Percentiles rank a stretch among this genome's conserved stretches.
These are phyloP conservation scores for Calonectria pseudoreteaudii DNA, from an alignment of 2,329 filamentous ascomycete species.

Conservation along the genomic window DNA sequence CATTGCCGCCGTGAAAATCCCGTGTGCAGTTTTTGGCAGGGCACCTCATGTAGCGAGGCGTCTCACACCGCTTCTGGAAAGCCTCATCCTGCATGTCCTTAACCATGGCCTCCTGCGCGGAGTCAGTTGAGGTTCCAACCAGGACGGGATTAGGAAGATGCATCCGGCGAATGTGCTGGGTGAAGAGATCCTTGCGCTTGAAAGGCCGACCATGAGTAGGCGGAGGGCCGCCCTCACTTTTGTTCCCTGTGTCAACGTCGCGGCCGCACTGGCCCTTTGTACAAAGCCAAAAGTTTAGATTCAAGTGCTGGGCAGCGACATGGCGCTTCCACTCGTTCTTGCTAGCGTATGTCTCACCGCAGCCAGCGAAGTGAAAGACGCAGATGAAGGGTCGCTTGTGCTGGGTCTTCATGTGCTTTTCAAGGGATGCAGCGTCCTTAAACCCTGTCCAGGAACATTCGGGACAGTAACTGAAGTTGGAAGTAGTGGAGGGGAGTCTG, in stretches of 20 bases:
- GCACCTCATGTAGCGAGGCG: slow-evolving; percentile 72
- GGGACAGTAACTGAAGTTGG: slow-evolving; percentile 24
- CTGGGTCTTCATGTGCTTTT: slow-evolving; percentile 62
- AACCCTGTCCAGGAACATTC: slow-evolving; percentile 48
- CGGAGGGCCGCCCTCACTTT: slow-evolving; percentile 57
- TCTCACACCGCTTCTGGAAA: slow-evolving; percentile 67
- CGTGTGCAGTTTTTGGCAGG: slow-evolving; percentile 69
- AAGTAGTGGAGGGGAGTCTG: slow-evolving; percentile 21
- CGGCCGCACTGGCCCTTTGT: slow-evolving; percentile 69
- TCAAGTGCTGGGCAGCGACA: slow-evolving; percentile 82
- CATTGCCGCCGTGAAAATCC: slow-evolving; percentile 70
- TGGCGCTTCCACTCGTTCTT: slow-evolving; percentile 99
- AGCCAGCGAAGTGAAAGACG: slow-evolving; percentile 83
- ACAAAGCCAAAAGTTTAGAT: slow-evolving; percentile 81
- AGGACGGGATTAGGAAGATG: slow-evolving; percentile 60
- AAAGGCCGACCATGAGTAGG: slow-evolving; percentile 67
- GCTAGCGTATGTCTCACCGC: slow-evolving; percentile 75
- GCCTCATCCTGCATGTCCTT: slow-evolving; percentile 69
- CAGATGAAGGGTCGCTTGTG: slow-evolving; percentile 78
- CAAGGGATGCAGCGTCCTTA: slow-evolving; percentile 57
- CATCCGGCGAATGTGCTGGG: slow-evolving; percentile 89
- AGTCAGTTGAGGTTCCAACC: slow-evolving; percentile 9
- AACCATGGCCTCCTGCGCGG: slow-evolving; percentile 66
- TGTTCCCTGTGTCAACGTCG: slow-evolving; percentile 40
- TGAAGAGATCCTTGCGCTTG: slow-evolving; percentile 93